Conservation (phyloP, 176 grass and related monocot species). For the Aechmea fasciata region DNA sequence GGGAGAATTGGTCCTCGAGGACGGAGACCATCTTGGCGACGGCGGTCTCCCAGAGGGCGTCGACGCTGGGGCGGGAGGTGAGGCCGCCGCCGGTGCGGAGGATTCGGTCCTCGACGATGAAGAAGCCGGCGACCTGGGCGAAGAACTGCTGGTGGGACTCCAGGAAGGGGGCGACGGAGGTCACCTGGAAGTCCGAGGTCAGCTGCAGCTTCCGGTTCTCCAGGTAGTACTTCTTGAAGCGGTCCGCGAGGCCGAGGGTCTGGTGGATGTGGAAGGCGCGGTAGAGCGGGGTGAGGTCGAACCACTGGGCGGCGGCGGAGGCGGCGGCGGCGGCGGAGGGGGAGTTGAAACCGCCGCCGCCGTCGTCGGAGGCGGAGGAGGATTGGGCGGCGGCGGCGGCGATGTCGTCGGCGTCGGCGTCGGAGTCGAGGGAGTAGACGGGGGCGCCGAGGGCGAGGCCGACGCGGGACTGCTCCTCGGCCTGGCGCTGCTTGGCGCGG, state of each 20-base stretch:
- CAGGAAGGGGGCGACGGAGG: constrained; percentile 77
- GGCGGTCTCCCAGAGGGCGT: constrained; percentile 80
- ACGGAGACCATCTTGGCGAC: constrained; percentile 87
- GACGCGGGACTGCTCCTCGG: constrained; percentile 69
- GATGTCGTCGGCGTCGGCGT: constrained; percentile 32
- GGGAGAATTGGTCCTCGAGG: constrained; percentile 88
- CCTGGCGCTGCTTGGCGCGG: constrained; percentile 62
- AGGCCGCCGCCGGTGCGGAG: constrained; percentile 81
- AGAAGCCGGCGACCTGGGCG: constrained; percentile 91
- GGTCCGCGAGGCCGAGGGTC: constrained; percentile 61
- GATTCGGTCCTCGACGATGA: constrained; percentile 90
- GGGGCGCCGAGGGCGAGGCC: constrained; percentile 30
- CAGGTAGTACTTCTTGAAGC: constrained; percentile 87
- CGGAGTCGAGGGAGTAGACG: no score
- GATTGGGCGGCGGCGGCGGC: constrained; percentile 22
- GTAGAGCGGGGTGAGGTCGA: constrained; percentile 92
- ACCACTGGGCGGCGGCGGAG: constrained; percentile 29
- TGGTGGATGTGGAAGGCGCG: constrained; percentile 88
- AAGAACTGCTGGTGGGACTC: constrained; percentile 99
- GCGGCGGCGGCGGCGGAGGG: no score
- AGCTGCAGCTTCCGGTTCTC: constrained; percentile 98
- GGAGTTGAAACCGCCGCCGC: constrained; percentile 2
- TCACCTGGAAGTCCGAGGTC: constrained; percentile 93
- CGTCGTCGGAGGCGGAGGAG: constrained; percentile 34
- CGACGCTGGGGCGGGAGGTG: constrained; percentile 66